Percentiles rank a stretch among this genome's conserved stretches.
phyloP scores from a whole-genome alignment of 1,284 basidiomycete genomes.

The Veloboletus limbatus region DNA sequence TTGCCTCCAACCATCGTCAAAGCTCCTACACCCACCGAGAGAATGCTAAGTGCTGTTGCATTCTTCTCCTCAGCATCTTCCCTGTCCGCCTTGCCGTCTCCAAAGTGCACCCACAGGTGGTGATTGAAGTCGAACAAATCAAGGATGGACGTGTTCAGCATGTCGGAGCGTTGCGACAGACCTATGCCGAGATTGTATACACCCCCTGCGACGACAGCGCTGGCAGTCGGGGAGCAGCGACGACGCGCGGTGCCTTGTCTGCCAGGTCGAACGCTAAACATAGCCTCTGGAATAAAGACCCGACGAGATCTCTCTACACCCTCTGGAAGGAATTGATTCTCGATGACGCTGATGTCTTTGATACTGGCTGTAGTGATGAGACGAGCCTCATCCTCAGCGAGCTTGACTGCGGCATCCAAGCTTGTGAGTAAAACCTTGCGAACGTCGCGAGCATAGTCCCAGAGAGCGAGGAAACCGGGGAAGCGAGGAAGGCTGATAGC shows the following conservation, averaged over 20 bases:
- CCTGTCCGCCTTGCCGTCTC: slow-evolving; percentile 42
- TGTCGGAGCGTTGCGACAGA: slow-evolving; percentile 63
- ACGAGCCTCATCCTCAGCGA: slow-evolving; percentile 86
- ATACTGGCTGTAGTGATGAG: slow-evolving; percentile 70
- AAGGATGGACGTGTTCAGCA: slow-evolving; percentile 70
- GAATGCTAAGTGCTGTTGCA: slow-evolving; percentile 67
- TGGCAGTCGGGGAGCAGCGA: slow-evolving; percentile 43
- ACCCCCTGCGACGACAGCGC: slow-evolving; percentile 68
- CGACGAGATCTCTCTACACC: slow-evolving; percentile 79
- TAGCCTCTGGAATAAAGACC: slow-evolving; percentile 93
- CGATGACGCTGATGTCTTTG: slow-evolving; percentile 65
- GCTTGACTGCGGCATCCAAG: slow-evolving; percentile 78
- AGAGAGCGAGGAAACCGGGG: slow-evolving; percentile 83
- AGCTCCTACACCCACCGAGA: slow-evolving; percentile 81
- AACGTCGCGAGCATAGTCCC: slow-evolving; percentile 89
- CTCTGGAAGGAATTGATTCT: slow-evolving; percentile 77
- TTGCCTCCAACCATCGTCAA: slow-evolving; percentile 85
- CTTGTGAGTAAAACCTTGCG: slow-evolving; percentile 76
- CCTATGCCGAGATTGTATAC: slow-evolving; percentile 73
- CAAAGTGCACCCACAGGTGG: slow-evolving; percentile 67
- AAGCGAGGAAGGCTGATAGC: slow-evolving; percentile 73
- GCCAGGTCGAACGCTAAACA: slow-evolving; percentile 73
- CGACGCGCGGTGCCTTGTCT: slow-evolving; percentile 46
- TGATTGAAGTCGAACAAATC: slow-evolving; percentile 91
- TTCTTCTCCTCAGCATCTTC: slow-evolving; percentile 49